phyloP scores from a whole-genome alignment of 2,329 filamentous ascomycete genomes.

The Penicillium sp. region DNA sequence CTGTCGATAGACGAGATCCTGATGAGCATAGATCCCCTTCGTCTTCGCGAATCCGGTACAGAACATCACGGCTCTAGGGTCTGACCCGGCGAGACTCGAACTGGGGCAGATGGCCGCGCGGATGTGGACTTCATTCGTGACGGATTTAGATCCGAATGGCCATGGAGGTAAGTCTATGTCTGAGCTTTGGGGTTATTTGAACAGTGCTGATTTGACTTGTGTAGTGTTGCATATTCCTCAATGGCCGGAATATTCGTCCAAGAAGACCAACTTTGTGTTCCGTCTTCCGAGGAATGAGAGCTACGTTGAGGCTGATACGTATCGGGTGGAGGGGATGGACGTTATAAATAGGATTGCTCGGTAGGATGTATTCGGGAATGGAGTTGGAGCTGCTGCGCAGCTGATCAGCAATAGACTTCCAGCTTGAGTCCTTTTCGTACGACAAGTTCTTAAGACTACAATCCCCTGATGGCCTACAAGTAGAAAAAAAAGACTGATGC shows the following conservation, averaged over 20 bases:
- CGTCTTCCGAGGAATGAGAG: conserved; percentile 25
- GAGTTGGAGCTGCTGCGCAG: neutral
- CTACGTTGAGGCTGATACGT: conserved; percentile 29
- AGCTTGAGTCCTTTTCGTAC: neutral
- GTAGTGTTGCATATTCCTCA: conserved; percentile 21
- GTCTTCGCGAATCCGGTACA: conserved; percentile 33
- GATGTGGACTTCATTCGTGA: conserved; percentile 34
- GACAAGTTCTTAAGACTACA: neutral
- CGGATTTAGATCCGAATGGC: conserved; percentile 29
- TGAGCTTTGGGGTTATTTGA: neutral
- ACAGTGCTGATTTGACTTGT: conserved; percentile 9
- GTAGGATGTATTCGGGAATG: conserved; percentile 1
- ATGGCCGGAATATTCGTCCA: conserved; percentile 25
- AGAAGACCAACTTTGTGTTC: conserved; percentile 28
- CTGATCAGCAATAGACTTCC: neutral
- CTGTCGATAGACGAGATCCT: neutral
- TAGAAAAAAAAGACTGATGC: neutral
- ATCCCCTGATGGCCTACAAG: neutral
- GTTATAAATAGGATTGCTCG: conserved; percentile 30
- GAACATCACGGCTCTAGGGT: conserved; percentile 26
- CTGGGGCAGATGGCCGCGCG: conserved; percentile 30
- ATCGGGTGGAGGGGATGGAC: conserved; percentile 26
- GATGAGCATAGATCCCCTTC: conserved; percentile 28
- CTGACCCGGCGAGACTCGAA: conserved; percentile 24
- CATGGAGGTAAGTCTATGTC: conserved; percentile 23